Conservation (phyloP, 2,329 filamentous ascomycete genomes). For the Sporothrix globosa region DNA sequence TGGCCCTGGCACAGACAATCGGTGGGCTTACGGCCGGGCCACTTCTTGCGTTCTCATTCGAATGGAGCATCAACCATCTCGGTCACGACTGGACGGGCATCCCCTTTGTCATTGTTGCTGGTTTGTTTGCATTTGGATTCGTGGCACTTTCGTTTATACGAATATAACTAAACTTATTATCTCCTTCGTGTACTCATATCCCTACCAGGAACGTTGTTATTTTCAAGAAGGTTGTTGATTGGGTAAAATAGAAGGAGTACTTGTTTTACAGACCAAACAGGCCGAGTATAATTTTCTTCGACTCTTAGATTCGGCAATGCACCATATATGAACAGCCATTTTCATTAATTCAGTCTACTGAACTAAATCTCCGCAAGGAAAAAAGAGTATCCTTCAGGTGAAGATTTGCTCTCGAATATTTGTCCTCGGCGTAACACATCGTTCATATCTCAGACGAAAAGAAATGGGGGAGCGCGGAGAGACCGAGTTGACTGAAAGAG, state of each 20-base stretch:
- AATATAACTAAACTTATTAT: background rate
- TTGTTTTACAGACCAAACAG: too few relatives aligned
- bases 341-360: too few relatives aligned
- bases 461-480: background rate
- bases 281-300: too few relatives aligned
- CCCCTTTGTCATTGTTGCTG: slow-evolving; percentile 14
- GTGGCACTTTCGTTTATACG: background rate
- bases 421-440: too few relatives aligned
- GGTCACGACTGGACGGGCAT: slow-evolving; percentile 22
- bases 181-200: background rate
- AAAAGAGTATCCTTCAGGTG: too few relatives aligned
- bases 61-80: slow-evolving; percentile 6
- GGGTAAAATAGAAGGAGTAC: background rate
- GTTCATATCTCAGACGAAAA: too few relatives aligned
- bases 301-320: background rate
- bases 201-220: background rate
- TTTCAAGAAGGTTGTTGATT: background rate
- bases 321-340: too few relatives aligned
- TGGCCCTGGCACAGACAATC: slow-evolving; percentile 17
- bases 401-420: too few relatives aligned
- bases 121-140: slow-evolving; percentile 14
- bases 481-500: too few relatives aligned
- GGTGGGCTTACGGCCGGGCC: background rate
- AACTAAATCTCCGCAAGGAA: too few relatives aligned
- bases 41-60: slow-evolving; percentile 5